Percentiles rank a stretch among this genome's conserved stretches.
These are phyloP conservation scores for Russula earlei DNA, from an alignment of 768 basidiomycete species.

Conservation along the genomic window DNA sequence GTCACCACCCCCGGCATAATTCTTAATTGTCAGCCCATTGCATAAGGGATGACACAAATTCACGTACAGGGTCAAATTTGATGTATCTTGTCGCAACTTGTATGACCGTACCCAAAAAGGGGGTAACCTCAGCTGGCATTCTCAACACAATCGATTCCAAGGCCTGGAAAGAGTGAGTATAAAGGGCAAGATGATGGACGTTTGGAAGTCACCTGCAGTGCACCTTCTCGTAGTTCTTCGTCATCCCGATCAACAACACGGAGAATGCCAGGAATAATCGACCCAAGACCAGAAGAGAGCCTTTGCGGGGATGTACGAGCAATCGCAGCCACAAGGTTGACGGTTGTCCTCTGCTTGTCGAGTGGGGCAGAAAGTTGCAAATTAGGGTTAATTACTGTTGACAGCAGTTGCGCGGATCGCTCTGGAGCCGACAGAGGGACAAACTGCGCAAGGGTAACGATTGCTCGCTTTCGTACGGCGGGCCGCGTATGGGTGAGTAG, in stretches of 20 bases:
- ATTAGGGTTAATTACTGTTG: constrained; percentile 49
- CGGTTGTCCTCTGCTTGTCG: constrained; percentile 68
- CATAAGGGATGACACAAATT: neutral
- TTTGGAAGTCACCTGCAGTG: constrained; percentile 49
- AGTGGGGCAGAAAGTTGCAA: constrained; percentile 42
- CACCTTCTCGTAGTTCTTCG: constrained; percentile 75
- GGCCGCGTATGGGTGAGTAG: constrained; percentile 67
- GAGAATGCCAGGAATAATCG: constrained; percentile 63
- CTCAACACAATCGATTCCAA: constrained; percentile 77
- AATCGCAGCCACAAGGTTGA: constrained; percentile 72
- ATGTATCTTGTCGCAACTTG: constrained; percentile 68
- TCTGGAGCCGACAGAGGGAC: constrained; percentile 60
- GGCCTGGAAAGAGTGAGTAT: constrained; percentile 36
- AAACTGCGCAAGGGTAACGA: constrained; percentile 77
- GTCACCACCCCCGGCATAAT: constrained; percentile 67
- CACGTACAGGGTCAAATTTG: constrained; percentile 85
- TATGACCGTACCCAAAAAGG: constrained; percentile 59
- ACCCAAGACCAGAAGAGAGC: constrained; percentile 48
- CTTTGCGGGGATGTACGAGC: constrained; percentile 64
- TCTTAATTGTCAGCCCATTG: constrained; percentile 32
- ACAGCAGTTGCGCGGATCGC: constrained; percentile 53
- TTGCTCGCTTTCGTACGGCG: constrained; percentile 89
- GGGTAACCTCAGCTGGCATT: constrained; percentile 73
- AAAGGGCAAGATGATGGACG: neutral
- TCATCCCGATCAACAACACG: constrained; percentile 65